These are phyloP conservation scores for Calonectria hongkongensis DNA, from an alignment of 2,329 filamentous ascomycete species.

Conservation along the genomic window DNA sequence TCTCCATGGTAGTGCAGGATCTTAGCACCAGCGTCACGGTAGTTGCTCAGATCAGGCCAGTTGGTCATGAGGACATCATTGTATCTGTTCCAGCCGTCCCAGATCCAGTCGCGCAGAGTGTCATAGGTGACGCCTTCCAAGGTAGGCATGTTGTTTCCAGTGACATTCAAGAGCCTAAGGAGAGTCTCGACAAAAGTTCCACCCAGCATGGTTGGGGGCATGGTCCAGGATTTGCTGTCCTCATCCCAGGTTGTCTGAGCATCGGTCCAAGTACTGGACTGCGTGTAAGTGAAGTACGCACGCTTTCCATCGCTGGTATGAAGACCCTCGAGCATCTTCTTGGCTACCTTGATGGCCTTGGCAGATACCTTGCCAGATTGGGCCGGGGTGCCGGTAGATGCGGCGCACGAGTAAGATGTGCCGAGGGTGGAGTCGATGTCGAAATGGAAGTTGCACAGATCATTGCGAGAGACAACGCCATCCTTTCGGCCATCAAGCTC, in stretches of 20 bases:
- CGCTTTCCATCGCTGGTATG: conserved; percentile 19
- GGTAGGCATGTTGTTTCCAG: conserved; percentile 10
- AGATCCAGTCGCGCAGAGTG: conserved; percentile 28
- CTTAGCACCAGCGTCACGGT: conserved; percentile 27
- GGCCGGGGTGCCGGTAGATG: background rate
- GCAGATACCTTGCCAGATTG: conserved; percentile 13
- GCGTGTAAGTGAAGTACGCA: conserved; percentile 14
- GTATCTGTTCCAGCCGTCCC: conserved; percentile 26
- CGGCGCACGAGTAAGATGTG: conserved; percentile 7
- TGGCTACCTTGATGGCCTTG: conserved; percentile 1
- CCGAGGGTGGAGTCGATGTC: conserved; percentile 9
- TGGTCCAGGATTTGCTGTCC: background rate
- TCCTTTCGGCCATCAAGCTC: conserved; percentile 5
- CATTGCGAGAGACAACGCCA: conserved; percentile 18
- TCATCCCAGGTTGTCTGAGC: conserved; percentile 10
- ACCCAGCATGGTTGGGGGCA: background rate
- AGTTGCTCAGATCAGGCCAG: conserved; percentile 28
- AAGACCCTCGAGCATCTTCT: conserved; percentile 4
- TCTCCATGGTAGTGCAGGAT: conserved; percentile 29
- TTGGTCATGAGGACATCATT: conserved; percentile 27
- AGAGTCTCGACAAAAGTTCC: conserved; percentile 18
- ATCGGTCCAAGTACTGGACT: conserved; percentile 9
- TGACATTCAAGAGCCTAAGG: conserved; percentile 1
- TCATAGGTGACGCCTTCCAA: conserved; percentile 6
- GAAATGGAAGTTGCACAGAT: conserved; percentile 13